A percentile compares a stretch with the other conserved stretches of the same genome.
Conservation (phyloP, 1,284 basidiomycete species). For the Athelia sp. region DNA sequence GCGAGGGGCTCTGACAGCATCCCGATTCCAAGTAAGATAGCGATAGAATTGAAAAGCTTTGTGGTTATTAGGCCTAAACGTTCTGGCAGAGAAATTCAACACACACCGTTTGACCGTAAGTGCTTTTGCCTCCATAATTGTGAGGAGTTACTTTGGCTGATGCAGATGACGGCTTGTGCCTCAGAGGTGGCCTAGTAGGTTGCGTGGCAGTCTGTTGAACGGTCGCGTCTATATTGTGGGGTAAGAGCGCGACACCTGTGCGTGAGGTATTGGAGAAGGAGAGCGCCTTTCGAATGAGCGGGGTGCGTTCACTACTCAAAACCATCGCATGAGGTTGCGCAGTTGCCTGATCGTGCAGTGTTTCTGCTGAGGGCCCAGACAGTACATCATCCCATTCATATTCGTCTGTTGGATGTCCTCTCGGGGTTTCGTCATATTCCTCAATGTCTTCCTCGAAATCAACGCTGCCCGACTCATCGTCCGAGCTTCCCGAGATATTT, state of each 20-base stretch:
- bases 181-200: slow-evolving; percentile 2
- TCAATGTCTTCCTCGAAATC: slow-evolving; percentile 19
- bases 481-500: slow-evolving; percentile 32
- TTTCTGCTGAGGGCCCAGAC: slow-evolving; percentile 9
- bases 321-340: background rate
- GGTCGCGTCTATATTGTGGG: background rate
- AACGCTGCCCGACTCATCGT: slow-evolving; percentile 22
- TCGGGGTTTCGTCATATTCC: slow-evolving; percentile 15
- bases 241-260: slow-evolving; percentile 12
- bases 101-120: slow-evolving; percentile 80
- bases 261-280: slow-evolving; percentile 24
- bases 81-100: background rate
- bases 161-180: slow-evolving; percentile 24
- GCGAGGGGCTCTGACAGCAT: slow-evolving; percentile 88
- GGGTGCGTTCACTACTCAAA: slow-evolving; percentile 24
- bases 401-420: slow-evolving; percentile 27
- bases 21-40: slow-evolving; percentile 84
- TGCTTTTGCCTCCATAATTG: slow-evolving; percentile 52
- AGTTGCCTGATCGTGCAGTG: slow-evolving; percentile 9
- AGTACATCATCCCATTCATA: slow-evolving; percentile 42
- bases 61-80: background rate
- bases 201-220: background rate
- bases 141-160: slow-evolving; percentile 21
- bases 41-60: slow-evolving; percentile 88
- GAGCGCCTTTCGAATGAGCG: slow-evolving; percentile 38